Conservation (phyloP, 2,329 filamentous ascomycete genomes). For the Neurospora sp. region DNA sequence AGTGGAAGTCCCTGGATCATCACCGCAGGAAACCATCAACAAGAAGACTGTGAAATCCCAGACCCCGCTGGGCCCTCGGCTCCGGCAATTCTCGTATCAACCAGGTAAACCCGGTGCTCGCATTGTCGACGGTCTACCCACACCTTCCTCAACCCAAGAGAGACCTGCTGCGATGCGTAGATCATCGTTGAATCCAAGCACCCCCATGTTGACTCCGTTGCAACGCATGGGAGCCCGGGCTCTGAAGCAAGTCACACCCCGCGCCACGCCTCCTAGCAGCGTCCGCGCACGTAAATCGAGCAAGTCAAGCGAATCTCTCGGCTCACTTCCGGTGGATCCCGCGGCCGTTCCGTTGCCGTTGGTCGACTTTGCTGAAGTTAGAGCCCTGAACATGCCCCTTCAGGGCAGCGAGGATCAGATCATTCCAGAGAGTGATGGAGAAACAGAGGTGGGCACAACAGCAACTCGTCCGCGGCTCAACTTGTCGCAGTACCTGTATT, state of each 20-base stretch:
- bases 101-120: slow-evolving; percentile 15
- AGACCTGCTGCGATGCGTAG: slow-evolving; percentile 7
- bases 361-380: slow-evolving; percentile 43
- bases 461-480: slow-evolving; percentile 27
- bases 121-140: slow-evolving; percentile 32
- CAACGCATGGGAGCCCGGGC: slow-evolving; percentile 43
- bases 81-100: slow-evolving; percentile 21
- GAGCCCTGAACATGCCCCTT: slow-evolving; percentile 35
- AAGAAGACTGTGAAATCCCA: slow-evolving; percentile 4
- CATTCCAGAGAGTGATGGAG: slow-evolving; percentile 41
- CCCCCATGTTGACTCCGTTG: slow-evolving; percentile 34
- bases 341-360: slow-evolving; percentile 45
- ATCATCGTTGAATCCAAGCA: slow-evolving; percentile 3
- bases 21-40: slow-evolving; percentile 2
- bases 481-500: slow-evolving; percentile 39
- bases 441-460: slow-evolving; percentile 27
- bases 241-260: slow-evolving; percentile 22
- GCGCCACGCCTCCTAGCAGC: slow-evolving; percentile 15
- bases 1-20: slow-evolving; percentile 14
- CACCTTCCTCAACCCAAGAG: slow-evolving; percentile 24
- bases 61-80: slow-evolving; percentile 16
- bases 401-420: slow-evolving; percentile 49
- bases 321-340: slow-evolving; percentile 36
- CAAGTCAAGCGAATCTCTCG: neutral
- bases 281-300: slow-evolving; percentile 16